These are phyloP conservation scores for Aspergillus sclerotioniger DNA, from an alignment of 495 filamentous ascomycete species.

Conservation along the genomic window DNA sequence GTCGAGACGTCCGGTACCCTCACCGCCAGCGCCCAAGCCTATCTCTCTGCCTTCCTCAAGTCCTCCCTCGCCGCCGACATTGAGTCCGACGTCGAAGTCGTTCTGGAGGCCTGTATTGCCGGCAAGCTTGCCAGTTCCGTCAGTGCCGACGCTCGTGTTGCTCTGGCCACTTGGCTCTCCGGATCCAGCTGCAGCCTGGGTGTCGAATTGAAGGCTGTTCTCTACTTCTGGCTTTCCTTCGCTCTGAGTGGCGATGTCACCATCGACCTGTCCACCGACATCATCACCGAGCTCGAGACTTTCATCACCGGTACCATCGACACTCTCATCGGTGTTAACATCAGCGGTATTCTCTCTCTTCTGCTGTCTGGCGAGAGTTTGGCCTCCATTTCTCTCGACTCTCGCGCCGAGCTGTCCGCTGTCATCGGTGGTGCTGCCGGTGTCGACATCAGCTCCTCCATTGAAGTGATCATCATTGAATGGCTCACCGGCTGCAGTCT, in stretches of 20 bases:
- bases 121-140: slow-evolving; percentile 34
- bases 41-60: slow-evolving; percentile 38
- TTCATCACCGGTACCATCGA: slow-evolving; percentile 32
- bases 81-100: slow-evolving; percentile 29
- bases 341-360: slow-evolving; percentile 36
- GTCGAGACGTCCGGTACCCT: slow-evolving; percentile 35
- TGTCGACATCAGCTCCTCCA: slow-evolving; percentile 30
- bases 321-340: slow-evolving; percentile 30
- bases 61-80: slow-evolving; percentile 27
- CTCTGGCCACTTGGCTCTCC: slow-evolving; percentile 41
- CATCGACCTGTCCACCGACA: slow-evolving; percentile 27
- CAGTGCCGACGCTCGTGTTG: slow-evolving; percentile 29
- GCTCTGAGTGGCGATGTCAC: slow-evolving; percentile 26
- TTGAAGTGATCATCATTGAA: slow-evolving; percentile 36
- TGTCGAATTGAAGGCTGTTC: slow-evolving; percentile 42
- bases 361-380: slow-evolving; percentile 38
- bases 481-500: slow-evolving; percentile 44
- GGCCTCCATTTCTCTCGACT: slow-evolving; percentile 30
- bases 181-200: slow-evolving; percentile 37
- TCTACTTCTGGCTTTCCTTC: slow-evolving; percentile 44
- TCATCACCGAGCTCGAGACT: slow-evolving; percentile 29
- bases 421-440: slow-evolving; percentile 35
- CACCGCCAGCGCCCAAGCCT: slow-evolving; percentile 30
- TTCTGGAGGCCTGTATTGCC: slow-evolving; percentile 32
- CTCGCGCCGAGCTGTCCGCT: slow-evolving; percentile 42